These are phyloP conservation scores for Xerocomellus dryophilus DNA, from an alignment of 768 basidiomycete species.

Conservation along the genomic window DNA sequence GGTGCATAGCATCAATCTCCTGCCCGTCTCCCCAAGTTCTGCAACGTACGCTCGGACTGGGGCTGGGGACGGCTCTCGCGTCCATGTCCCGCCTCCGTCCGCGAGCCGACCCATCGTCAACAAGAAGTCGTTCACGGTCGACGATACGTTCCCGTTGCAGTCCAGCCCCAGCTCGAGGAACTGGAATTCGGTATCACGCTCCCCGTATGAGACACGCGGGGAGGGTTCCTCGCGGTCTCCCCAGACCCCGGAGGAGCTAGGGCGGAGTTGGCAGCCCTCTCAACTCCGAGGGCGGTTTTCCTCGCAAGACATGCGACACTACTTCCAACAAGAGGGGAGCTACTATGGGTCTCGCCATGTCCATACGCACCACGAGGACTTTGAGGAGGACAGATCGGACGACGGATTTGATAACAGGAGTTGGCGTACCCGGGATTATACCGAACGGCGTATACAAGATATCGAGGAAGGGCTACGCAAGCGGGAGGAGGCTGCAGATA, in stretches of 20 bases:
- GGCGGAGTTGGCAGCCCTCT: conserved; percentile 32
- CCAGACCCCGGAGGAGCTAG: conserved; percentile 29
- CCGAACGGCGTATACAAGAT: conserved; percentile 32
- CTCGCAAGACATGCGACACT: conserved; percentile 31
- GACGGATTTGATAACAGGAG: conserved; percentile 32
- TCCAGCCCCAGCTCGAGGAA: conserved; percentile 22
- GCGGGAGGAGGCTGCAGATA: conserved; percentile 34
- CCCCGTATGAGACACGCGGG: conserved; percentile 28
- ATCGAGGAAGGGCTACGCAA: conserved; percentile 31
- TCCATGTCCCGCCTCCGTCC: conserved; percentile 23
- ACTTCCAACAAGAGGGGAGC: conserved; percentile 21
- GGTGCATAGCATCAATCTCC: conserved; percentile 1
- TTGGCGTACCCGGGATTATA: conserved; percentile 32
- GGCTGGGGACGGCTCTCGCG: conserved; percentile 13
- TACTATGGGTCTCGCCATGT: conserved; percentile 18
- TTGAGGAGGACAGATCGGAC: conserved; percentile 30
- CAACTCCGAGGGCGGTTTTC: conserved; percentile 26
- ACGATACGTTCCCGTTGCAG: conserved; percentile 22
- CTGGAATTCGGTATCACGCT: conserved; percentile 22
- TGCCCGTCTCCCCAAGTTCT: conserved; percentile 16
- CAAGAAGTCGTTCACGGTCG: conserved; percentile 29
- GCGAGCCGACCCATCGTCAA: conserved; percentile 33
- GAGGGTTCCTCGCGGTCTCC: conserved; percentile 31
- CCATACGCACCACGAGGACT: conserved; percentile 29
- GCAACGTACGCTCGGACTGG: conserved; percentile 11